A percentile compares a stretch with the other conserved stretches of the same genome.
Evolutionary conservation across 176 grass and related monocot genomes (phyloP).

Genomic region (barley (Hordeum vulgare)): DNA sequence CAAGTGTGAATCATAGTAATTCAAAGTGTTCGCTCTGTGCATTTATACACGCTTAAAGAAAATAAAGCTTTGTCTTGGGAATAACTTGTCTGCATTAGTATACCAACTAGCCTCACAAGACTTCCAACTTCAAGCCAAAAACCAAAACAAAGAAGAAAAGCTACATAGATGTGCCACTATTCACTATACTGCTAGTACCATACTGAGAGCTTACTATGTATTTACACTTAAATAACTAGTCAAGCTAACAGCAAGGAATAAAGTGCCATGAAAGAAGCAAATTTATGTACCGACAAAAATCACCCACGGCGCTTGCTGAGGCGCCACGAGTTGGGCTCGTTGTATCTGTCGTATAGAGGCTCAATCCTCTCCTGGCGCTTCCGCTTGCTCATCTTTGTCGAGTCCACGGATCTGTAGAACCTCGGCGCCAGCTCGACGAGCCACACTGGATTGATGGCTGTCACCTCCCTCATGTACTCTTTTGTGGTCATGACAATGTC

Average conservation of each 20-base stretch:
- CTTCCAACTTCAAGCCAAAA: background rate
- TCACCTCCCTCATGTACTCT: slow-evolving; percentile 45
- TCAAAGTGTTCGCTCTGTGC: too few species aligned
- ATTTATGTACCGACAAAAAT: background rate
- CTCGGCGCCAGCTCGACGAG: slow-evolving; percentile 43
- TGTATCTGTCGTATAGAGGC: slow-evolving; percentile 45
- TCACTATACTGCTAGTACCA: background rate
- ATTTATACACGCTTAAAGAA: too few species aligned
- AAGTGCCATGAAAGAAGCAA: background rate
- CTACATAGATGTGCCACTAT: background rate
- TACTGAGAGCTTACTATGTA: background rate
- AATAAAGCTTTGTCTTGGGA: too few species aligned
- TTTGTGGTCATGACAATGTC: slow-evolving; percentile 64
- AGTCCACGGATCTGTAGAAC: slow-evolving; percentile 48
- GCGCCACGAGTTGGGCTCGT: slow-evolving; percentile 51
- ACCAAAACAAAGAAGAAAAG: background rate
- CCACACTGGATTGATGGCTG: slow-evolving; percentile 16
- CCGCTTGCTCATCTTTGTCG: slow-evolving; percentile 44
- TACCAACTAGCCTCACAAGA: background rate
- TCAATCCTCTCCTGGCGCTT: slow-evolving; percentile 67
- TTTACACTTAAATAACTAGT: background rate
- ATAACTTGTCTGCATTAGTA: background rate
- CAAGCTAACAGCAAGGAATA: background rate
- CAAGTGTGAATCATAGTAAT: too few species aligned
- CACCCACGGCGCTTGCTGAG: slow-evolving; percentile 55